These are phyloP conservation scores for Cercospora beticola DNA, from an alignment of 2,329 filamentous ascomycete genomes.

Conservation along the genomic window DNA sequence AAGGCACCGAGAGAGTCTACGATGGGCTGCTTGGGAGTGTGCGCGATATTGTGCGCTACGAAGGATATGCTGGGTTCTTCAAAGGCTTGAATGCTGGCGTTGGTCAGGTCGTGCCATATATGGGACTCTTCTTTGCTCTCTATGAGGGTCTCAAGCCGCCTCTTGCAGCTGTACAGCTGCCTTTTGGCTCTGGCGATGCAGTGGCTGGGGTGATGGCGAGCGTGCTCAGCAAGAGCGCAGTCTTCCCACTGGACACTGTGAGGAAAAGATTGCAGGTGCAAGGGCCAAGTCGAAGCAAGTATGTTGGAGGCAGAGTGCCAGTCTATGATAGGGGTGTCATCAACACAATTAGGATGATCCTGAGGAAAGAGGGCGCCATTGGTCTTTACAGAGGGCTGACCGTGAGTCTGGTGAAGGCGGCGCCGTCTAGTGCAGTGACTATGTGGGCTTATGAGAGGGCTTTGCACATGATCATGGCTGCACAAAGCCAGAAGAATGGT, in stretches of 20 bases:
- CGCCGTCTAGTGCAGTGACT: conserved; percentile 86
- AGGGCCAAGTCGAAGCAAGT: conserved; percentile 75
- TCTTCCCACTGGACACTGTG: conserved; percentile 91
- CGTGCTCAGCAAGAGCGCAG: conserved; percentile 78
- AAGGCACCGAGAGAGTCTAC: conserved; percentile 81
- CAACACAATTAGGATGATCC: conserved; percentile 65
- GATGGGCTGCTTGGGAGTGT: conserved; percentile 67
- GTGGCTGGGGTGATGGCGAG: conserved; percentile 77
- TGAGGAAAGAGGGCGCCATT: conserved; percentile 69
- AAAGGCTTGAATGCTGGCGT: conserved; percentile 79
- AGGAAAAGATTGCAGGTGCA: conserved; percentile 94
- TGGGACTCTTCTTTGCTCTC: conserved; percentile 91
- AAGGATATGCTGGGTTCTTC: conserved; percentile 81
- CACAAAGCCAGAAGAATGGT: background rate
- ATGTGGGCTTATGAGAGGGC: conserved; percentile 91
- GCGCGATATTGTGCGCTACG: conserved; percentile 68
- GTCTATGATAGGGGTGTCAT: conserved; percentile 69
- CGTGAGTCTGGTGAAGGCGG: conserved; percentile 88
- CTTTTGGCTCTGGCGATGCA: conserved; percentile 74
- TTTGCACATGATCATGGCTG: conserved; percentile 47
- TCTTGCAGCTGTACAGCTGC: conserved; percentile 51
- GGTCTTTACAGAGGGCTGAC: conserved; percentile 85
- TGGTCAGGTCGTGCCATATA: conserved; percentile 88
- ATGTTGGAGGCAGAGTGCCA: conserved; percentile 78
- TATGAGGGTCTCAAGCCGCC: conserved; percentile 70